Evolutionary conservation across 176 grass and related monocot genomes (phyloP), one percentile per base, ranked within the genome.

Genomic region (Carex myosuroides): DNA sequence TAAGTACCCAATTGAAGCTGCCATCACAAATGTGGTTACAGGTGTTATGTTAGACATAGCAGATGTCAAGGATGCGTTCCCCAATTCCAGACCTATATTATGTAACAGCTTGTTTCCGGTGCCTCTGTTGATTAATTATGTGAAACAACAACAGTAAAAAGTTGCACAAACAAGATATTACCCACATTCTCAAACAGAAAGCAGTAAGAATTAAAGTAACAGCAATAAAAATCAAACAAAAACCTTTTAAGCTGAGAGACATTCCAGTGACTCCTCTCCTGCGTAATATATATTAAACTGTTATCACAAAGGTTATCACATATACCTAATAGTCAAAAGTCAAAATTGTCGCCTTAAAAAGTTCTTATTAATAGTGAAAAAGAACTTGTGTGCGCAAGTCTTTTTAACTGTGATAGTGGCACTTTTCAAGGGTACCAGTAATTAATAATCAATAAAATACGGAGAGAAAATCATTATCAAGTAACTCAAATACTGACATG

Each of bases 51-150:
- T 82, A 21, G 13, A 9, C 53, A 82, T 82, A 42, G 44, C 79
- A 46, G 79, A 42, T 42, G 41, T 4, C 24, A 82, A 21, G 24
- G 79, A 35, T 46, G 79, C 53, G 46, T 21, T 63, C 21, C 59
- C 63, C 79, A 66, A 82, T 13, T 64, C 16, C 79, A 82, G 56
- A n/a, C 79, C 79, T 64, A 58, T 3, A 63, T 82, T 66, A 11
- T 82, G 63, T 30, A 82, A 82, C 8, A 44, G 13, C 79, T 80
- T 67, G 64, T 67, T 67, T 26, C 56, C 64, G 0, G 64, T 67
- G 64, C 64, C 64, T 67, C 64, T 67, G 64, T 67, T 67, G 30
- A 26, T 26, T 26, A 26, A 67, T 67, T 33, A 67, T 67, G 30
- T 14, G 12, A 32, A 67, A 67, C 3, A 67, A 67, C 12, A 17